phyloP scores from a whole-genome alignment of 2,329 filamentous ascomycete genomes.

The Xylaria sp. region DNA sequence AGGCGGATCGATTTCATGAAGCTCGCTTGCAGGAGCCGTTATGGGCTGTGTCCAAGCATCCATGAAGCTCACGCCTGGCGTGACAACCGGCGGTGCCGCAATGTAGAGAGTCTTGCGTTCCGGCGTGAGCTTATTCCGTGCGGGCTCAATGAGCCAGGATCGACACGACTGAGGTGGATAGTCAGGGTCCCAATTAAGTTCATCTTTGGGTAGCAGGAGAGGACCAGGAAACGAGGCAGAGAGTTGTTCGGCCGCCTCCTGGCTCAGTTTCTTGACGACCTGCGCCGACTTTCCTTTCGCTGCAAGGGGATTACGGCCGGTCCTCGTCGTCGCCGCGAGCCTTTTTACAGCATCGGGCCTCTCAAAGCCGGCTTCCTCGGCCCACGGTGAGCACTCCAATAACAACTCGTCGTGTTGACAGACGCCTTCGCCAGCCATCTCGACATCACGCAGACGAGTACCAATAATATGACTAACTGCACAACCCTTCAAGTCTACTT shows the following conservation, averaged over 20 bases:
- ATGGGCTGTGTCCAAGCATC: constrained; percentile 48
- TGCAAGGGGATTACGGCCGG: constrained; percentile 35
- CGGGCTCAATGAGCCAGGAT: constrained; percentile 53
- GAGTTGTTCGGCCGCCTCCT: constrained; percentile 30
- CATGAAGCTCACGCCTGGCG: constrained; percentile 46
- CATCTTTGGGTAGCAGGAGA: constrained; percentile 64
- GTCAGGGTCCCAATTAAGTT: constrained; percentile 59
- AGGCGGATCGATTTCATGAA: constrained; percentile 31
- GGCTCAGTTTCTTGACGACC: constrained; percentile 26
- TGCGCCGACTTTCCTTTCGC: constrained; percentile 8
- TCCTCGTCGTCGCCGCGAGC: constrained; percentile 39
- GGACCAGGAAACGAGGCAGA: constrained; percentile 59
- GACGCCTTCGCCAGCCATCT: neutral
- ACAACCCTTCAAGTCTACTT: neutral
- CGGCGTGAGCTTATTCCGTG: constrained; percentile 56
- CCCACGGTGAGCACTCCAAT: constrained; percentile 41
- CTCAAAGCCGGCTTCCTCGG: constrained; percentile 40
- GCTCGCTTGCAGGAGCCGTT: neutral
- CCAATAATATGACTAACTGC: neutral
- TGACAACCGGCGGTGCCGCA: constrained; percentile 50
- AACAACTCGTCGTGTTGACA: constrained; percentile 33
- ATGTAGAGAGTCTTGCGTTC: constrained; percentile 60
- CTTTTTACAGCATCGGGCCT: constrained; percentile 38
- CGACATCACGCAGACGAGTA: neutral
- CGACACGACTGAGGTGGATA: constrained; percentile 57